phyloP scores from a whole-genome alignment of 306 rosid species.

The Rosa lucieae region DNA sequence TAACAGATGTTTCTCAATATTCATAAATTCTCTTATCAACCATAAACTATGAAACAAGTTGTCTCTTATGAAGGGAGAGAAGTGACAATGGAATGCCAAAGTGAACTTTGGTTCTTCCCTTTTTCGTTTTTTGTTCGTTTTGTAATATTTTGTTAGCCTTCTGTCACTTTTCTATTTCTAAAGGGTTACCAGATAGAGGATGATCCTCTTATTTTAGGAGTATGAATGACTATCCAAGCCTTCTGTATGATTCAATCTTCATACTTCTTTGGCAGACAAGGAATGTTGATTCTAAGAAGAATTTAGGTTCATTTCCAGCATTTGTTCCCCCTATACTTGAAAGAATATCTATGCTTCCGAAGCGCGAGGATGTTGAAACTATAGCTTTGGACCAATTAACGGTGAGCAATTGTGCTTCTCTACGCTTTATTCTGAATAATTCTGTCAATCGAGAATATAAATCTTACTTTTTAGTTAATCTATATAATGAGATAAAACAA shows the following conservation, averaged over 20 bases:
- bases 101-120: neutral
- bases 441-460: neutral
- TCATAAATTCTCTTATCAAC: neutral
- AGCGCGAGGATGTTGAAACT: constrained; percentile 34
- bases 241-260: neutral
- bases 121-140: neutral
- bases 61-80: neutral
- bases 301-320: constrained; percentile 76
- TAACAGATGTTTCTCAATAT: neutral
- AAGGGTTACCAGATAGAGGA: neutral
- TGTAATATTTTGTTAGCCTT: neutral
- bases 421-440: neutral
- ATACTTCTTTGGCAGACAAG: constrained; percentile 52
- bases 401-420: constrained; percentile 37
- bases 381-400: constrained; percentile 79
- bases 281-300: constrained; percentile 65
- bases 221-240: neutral
- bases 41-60: neutral
- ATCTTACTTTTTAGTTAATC: neutral
- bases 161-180: neutral
- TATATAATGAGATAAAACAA: neutral
- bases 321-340: constrained; percentile 66
- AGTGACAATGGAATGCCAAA: neutral
- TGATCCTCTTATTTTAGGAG: neutral
- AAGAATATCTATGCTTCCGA: constrained; percentile 54